Evolutionary conservation across 441 rosid species (phyloP), one percentile per base, ranked within the genome.

Genomic region (Jatropha podagrica): DNA sequence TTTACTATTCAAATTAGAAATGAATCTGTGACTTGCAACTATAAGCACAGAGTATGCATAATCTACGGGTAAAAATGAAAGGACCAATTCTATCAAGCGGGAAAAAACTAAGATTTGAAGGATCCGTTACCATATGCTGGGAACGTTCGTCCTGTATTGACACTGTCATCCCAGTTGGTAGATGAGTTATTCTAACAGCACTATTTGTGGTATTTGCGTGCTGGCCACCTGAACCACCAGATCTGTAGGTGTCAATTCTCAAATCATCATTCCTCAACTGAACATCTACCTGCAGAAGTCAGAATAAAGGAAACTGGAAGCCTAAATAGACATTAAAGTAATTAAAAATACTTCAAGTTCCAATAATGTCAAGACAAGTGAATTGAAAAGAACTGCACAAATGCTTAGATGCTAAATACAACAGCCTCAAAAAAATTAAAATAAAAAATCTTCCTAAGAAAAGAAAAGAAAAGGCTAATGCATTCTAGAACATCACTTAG

Each of bases 181-280:
- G 76, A 86, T 93, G 98, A 70, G 92, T 91, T 77, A 92, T 84
- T 79, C 98, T 86, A 79, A 95, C 98, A 41, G 98, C 99, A 72
- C 99, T 93, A 78, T 95, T 89, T 67, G 99, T 95, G 69, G 98
- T 95, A 84, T 95, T 95, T 78, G 93, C 99, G 76, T 92, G 97
- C 82, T 95, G 98, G 52, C 98, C 99, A 60, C 99, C 98, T 37
- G 89, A 87, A 80, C 98, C 98, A 77, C 99, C 97, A 44, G 99
- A 88, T 81, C 98, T 87, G 68, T 86, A 95, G 7, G 99, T 90
- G 78, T 92, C 99, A 52, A 92, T 86, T 84, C 93, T 92, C 90
- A 93, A 79, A 81, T 95, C 98, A 79, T 93, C 98, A 85, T 91
- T 93, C 80, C 90, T 89, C 83, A 93, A 86, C 75, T 89, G 97